Evolutionary conservation across 1,139 yeast genomes (phyloP), one percentile per base, ranked within the genome.

Genomic region (Hyphopichia burtonii): DNA sequence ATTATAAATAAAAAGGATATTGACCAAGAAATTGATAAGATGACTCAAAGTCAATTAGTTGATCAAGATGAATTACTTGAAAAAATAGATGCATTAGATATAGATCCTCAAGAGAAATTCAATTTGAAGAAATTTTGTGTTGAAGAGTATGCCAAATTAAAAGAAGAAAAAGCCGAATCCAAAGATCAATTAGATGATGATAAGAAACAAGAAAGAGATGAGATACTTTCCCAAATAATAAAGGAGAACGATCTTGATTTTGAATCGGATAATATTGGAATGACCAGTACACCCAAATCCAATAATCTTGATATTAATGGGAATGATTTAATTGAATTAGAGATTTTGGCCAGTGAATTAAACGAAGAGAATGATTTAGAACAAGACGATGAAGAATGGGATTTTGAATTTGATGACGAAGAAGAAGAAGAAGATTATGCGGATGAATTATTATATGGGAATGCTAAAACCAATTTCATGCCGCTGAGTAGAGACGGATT

Each of bases 291-390:
- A n/a, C 41, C 41, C 3, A 33, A 33, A 34, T 38, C 17, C 35
- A 45, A 46, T 22, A 44, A 44, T 2, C 42, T 47, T 3, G 41
- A 41, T 12, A 53, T 66, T 14, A 62, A 58, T 10, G 48, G 48
- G 22, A 54, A 56, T 25, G 68, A 69, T 28, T 49, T 71, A 12
- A 48, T 69, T 8, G 74, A 71, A 47, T 53, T 73, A 37, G 77
- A 73, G 44, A 37, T 73, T 16, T 45, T 83, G 3, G 85, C 87
- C 0, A 79, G 75, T 48, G 80, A 80, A 16, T 53, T 81, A 28
- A 76, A 68, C 32, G 76, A 68, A 10, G 48, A 54, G 7, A 66
- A 59, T 18, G 55, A 55, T n/a, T 55, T 68, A 10, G 71, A 64
- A 22, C 73, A 73, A 15, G 64, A 59, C 12, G 63, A 60, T 20